A percentile compares a stretch with the other conserved stretches of the same genome.
phyloP scores from a whole-genome alignment of 257 asterid species.

The Solanum gandarillasii region DNA sequence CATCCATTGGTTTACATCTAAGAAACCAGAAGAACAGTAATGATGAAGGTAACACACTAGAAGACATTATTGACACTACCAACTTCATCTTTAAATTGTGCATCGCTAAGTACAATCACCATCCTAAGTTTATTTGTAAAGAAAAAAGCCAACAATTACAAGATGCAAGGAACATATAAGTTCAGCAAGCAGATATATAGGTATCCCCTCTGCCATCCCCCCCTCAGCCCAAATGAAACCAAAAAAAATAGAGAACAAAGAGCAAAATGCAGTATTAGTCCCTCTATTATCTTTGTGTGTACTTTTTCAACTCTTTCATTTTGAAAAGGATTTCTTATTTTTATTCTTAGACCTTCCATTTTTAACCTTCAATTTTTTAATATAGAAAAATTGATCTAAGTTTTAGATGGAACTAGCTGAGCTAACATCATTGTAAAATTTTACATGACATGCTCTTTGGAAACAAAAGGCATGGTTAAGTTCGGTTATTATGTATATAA shows the following conservation, averaged over 20 bases:
- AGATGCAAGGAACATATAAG: background rate
- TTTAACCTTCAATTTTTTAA: background rate
- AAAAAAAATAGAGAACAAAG: background rate
- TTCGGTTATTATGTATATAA: background rate
- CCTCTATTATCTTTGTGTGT: background rate
- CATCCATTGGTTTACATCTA: constrained; percentile 95
- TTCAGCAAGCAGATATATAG: background rate
- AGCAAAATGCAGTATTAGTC: background rate
- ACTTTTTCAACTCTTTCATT: background rate
- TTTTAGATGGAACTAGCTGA: background rate
- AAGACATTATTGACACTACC: background rate
- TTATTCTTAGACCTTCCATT: background rate
- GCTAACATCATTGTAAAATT: background rate
- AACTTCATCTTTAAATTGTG: background rate
- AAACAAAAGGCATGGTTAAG: background rate
- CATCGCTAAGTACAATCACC: background rate
- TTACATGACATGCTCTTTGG: background rate
- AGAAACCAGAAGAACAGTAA: background rate
- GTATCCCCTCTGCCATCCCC: background rate
- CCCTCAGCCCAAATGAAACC: background rate
- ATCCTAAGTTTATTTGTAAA: background rate
- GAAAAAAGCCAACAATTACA: background rate
- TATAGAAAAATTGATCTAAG: background rate
- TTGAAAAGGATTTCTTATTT: background rate
- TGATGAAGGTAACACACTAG: background rate